Percentiles rank a stretch among this genome's conserved stretches.
Evolutionary conservation across 1,284 basidiomycete species (phyloP).

Genomic region (Fistulina hepatica): DNA sequence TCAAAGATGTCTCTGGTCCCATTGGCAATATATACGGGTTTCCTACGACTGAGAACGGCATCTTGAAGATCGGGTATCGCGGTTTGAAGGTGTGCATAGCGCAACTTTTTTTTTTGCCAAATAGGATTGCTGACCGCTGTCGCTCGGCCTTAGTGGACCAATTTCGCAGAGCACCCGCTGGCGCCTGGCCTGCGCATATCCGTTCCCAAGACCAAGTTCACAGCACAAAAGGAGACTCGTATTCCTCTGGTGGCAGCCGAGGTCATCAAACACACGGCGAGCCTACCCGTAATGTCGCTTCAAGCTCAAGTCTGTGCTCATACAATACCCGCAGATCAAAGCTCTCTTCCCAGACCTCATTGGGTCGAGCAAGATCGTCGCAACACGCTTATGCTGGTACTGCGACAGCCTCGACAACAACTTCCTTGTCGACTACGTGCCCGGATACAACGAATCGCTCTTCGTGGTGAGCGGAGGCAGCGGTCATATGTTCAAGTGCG

Average conservation of each 20-base stretch:
- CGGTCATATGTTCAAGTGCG: constrained; percentile 2
- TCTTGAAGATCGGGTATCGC: background rate
- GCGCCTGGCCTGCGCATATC: background rate
- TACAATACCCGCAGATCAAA: background rate
- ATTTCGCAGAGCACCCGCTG: constrained; percentile 1
- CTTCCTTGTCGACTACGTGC: constrained; percentile 1
- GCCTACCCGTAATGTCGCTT: background rate
- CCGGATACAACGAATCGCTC: background rate
- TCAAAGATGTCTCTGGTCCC: background rate
- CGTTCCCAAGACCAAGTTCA: background rate
- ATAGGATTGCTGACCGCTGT: background rate
- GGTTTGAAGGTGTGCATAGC: background rate
- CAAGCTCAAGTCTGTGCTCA: background rate
- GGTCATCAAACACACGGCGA: background rate
- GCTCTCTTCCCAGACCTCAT: background rate
- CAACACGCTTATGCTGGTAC: background rate
- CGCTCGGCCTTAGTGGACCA: constrained; percentile 1
- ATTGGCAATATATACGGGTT: background rate
- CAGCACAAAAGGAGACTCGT: background rate
- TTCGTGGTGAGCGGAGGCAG: background rate
- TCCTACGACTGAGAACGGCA: background rate
- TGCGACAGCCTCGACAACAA: constrained; percentile 2
- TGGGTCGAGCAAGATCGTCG: background rate
- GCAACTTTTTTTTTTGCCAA: no score
- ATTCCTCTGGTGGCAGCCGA: background rate